Evolutionary conservation across 139 green algal genomes (phyloP), one percentile per base, ranked within the genome.

Genomic region (Tetradesmus obliquus): DNA sequence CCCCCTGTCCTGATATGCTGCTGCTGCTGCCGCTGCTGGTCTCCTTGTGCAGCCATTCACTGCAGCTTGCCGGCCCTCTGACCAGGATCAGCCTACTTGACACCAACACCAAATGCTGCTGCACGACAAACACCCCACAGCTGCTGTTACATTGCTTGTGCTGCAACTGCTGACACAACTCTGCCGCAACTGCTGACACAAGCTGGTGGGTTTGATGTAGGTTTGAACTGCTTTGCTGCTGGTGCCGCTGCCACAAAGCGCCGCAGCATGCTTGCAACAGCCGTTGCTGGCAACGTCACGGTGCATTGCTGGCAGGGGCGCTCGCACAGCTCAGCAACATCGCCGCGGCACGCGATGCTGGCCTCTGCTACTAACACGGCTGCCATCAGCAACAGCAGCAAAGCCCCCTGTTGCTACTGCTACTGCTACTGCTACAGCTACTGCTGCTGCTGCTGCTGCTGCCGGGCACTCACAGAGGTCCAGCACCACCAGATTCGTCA

Each of bases 391-490:
- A 45, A 45, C 32, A 45, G 32, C 32, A 45, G 32, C 0, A 45
- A 45, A 45, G 32, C 0, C 32, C 32, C 32, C 32, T 45, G 32
- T 1, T 45, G 32, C 32, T 45, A 45, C 32, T 45, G 17, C 69
- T 1, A 1, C 69, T 79, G 19, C 69, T 79, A 22, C 24, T 55
- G 74, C 74, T 19, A 17, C 74, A 55, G 60, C 60, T 71, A 3
- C 60, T 71, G 10, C 8, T 71, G 17, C 66, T 24, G 66, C 66
- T 76, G 13, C 66, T 76, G 66, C 66, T 24, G 15, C 17, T 24
- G 66, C 66, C n/a, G 66, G 17, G 2, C 12, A 55, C 89, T 88
- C 32, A 92, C 89, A 20, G 3, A 92, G 55, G 79, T 92, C 55
- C 9, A 92, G 66, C 7, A 83, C 24, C 22, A 19, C 54, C 20